phyloP scores from a whole-genome alignment of 1,284 basidiomycete genomes.

The Papiliotrema fonsecae region DNA sequence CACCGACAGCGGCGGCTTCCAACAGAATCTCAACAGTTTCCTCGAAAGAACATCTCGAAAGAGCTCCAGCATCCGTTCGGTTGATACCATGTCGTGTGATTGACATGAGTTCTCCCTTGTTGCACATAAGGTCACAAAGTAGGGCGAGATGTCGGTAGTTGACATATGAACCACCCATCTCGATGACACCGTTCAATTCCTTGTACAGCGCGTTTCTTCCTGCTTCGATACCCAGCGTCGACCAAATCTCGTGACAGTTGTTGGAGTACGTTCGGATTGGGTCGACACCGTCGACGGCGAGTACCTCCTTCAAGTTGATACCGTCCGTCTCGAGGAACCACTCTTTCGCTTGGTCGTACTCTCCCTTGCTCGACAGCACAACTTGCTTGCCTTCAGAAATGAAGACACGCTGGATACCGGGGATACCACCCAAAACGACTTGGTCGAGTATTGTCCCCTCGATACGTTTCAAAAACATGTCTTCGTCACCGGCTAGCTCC shows the following conservation, averaged over 20 bases:
- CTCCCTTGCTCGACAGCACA: conserved; percentile 57
- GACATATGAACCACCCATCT: conserved; percentile 99
- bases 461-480: conserved; percentile 92
- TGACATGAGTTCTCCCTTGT: conserved; percentile 91
- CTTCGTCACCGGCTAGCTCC: conserved; percentile 77
- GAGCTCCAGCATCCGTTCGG: conserved; percentile 89
- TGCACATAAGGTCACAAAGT: conserved; percentile 97
- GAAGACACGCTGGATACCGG: conserved; percentile 88
- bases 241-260: conserved; percentile 92
- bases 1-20: conserved; percentile 96
- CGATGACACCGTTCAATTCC: conserved; percentile 90
- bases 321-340: conserved; percentile 99
- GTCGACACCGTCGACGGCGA: conserved; percentile 94
- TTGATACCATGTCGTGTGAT: conserved; percentile 99
- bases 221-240: conserved; percentile 97
- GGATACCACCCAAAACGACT: conserved; percentile 91
- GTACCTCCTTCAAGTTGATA: conserved; percentile 86
- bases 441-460: conserved; percentile 95
- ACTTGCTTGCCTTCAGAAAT: conserved; percentile 80
- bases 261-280: conserved; percentile 90
- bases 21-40: conserved; percentile 99
- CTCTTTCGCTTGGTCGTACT: conserved; percentile 61
- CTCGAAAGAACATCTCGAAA: conserved; percentile 99
- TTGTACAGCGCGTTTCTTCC: conserved; percentile 88
- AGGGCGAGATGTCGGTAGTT: conserved; percentile 96